Percentiles rank a stretch among this genome's conserved stretches.
Conservation (phyloP, 2,329 filamentous ascomycete genomes). For the Hypoxylon sp. region DNA sequence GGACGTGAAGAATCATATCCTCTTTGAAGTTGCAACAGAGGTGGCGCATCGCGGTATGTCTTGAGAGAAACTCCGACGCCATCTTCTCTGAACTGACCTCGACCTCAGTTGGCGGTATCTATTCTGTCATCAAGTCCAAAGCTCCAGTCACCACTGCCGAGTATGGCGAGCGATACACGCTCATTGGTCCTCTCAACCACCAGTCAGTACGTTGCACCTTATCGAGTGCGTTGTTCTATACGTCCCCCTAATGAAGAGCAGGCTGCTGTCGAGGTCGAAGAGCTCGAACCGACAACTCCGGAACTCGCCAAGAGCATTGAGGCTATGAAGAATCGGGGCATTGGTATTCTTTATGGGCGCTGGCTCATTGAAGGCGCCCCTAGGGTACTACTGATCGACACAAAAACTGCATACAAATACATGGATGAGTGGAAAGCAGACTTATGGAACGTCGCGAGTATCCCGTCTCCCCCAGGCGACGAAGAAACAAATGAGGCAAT, state of each 20-base stretch:
- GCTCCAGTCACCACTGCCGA: constrained; percentile 97
- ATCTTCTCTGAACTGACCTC: constrained; percentile 45
- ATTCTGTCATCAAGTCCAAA: constrained; percentile 99
- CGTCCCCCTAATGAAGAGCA: constrained; percentile 55
- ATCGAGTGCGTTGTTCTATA: constrained; percentile 45
- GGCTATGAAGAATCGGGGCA: constrained; percentile 93
- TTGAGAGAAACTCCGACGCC: constrained; percentile 22
- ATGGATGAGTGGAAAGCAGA: constrained; percentile 98
- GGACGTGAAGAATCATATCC: constrained; percentile 94
- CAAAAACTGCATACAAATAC: constrained; percentile 90
- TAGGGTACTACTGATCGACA: constrained; percentile 93
- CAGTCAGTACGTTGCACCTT: constrained; percentile 75
- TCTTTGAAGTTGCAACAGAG: constrained; percentile 97
- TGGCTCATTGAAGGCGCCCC: constrained; percentile 99
- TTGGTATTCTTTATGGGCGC: constrained; percentile 90
- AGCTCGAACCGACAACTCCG: constrained; percentile 85
- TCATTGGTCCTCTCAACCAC: constrained; percentile 94
- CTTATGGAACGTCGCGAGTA: constrained; percentile 91
- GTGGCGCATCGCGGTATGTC: constrained; percentile 91
- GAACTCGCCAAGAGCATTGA: constrained; percentile 86
- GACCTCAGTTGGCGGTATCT: constrained; percentile 90
- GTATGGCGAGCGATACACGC: constrained; percentile 97
- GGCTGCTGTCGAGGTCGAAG: constrained; percentile 98
- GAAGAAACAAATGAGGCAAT: constrained; percentile 98
- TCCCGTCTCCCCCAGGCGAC: constrained; percentile 92